phyloP scores from a whole-genome alignment of 257 asterid genomes.

The Primulina tabacum region DNA sequence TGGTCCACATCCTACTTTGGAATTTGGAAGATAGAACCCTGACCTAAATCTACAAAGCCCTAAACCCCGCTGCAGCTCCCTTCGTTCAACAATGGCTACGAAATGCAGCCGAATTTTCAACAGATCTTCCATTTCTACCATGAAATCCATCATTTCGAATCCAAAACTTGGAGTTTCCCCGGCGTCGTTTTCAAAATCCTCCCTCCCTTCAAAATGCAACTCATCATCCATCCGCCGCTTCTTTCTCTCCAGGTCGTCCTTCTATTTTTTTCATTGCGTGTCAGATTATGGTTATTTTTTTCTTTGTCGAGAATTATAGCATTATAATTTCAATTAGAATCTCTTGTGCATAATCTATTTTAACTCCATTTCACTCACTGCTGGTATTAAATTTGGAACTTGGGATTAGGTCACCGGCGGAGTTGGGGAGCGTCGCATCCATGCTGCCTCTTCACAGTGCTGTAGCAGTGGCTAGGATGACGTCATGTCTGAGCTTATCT shows the following conservation, averaged over 20 bases:
- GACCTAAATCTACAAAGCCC: background rate
- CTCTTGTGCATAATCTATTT: background rate
- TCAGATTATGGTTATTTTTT: background rate
- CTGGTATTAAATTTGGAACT: background rate
- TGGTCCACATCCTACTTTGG: no score
- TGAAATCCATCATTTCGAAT: conserved; percentile 38
- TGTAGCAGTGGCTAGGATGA: conserved; percentile 92
- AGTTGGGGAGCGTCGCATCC: conserved; percentile 69
- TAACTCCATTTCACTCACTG: background rate
- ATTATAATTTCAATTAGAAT: background rate
- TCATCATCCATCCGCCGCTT: conserved; percentile 36
- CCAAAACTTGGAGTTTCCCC: conserved; percentile 36
- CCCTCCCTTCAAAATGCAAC: conserved; percentile 10
- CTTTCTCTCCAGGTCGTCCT: conserved; percentile 36
- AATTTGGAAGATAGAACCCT: background rate
- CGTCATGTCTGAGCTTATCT: conserved; percentile 84
- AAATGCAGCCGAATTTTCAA: conserved; percentile 56
- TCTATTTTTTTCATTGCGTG: background rate
- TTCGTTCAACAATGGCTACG: conserved; percentile 52
- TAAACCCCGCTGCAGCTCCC: background rate
- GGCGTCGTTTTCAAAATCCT: conserved; percentile 29
- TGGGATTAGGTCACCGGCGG: conserved; percentile 61
- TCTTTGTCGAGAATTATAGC: background rate
- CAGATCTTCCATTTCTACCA: conserved; percentile 30
- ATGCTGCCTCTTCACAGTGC: conserved; percentile 89